Base-by-base conservation (phyloP, 2,329 filamentous ascomycete species). In the Neospermospora avenae region DNA sequence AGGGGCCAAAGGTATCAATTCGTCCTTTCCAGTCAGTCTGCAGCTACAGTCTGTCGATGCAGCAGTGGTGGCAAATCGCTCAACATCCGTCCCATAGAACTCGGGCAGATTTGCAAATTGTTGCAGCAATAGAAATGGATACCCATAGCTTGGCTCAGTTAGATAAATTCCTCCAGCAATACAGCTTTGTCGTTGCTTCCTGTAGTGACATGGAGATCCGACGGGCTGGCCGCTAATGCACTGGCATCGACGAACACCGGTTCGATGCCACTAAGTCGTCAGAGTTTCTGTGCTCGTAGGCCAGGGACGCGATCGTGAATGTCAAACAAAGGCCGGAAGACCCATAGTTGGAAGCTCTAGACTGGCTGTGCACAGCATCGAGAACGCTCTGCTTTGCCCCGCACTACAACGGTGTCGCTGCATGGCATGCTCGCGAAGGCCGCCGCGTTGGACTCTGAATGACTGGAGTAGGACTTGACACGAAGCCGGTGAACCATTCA, bases 401-500 rank as follows among this genome's bases (percentile, higher is more conserved):
- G 70, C 70, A 71, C 68, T 68, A 64, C 65, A 69, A 68, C 63
- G 63, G 65, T 61, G 62, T 56, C 58, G 60, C 54, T 69, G 67
- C 68, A 69, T 62, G 56, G 58, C 57, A 68, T 49, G 55, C 51
- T 63, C 56, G 64, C 64, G 61, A 65, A 60, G 49, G 61, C 60
- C 64, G 66, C 54, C 55, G 64, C 60, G 61, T 62, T 69, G 68
- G 66, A 67, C 66, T 61, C 60, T 65, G 67, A 70, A 70, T 59
- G 70, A 72, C 67, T 73, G 72, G 72, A 71, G 72, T 65, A 70
- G 51, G 67, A 66, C 67, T 72, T 72, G 71, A 72, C 71, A 73
- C 71, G 71, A 73, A 72, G 71, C 70, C 71, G 68, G 70, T 71
- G 71, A 73, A 70, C 65, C 61, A 63, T 65, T 65, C 64, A 67